Evolutionary conservation across 805 yeast genomes (phyloP).

Genomic region (Saccharomycopsis babjevae): DNA sequence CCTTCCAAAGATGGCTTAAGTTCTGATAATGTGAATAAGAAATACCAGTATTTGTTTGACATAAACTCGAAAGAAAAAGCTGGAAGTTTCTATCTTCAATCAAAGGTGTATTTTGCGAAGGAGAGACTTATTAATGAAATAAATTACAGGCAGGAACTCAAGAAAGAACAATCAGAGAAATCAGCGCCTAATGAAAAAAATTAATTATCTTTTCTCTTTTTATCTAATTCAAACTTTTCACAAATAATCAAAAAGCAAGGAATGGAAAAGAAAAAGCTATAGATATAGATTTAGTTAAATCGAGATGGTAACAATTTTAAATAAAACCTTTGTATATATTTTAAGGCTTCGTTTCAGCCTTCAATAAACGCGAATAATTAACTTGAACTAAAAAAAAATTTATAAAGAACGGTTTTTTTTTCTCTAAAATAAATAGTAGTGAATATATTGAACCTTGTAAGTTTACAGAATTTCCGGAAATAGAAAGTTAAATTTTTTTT

Average conservation of each 20-base stretch:
- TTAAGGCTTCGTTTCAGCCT: not conserved
- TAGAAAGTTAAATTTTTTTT: not conserved
- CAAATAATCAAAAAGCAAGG: not conserved
- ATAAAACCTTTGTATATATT: not conserved
- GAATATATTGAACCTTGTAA: not conserved
- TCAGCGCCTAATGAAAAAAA: conserved; percentile 1
- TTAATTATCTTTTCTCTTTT: not conserved
- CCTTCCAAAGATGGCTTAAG: conserved; percentile 38
- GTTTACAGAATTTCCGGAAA: not conserved
- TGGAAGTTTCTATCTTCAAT: conserved; percentile 89
- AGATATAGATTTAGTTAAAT: not conserved
- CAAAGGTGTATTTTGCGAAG: conserved; percentile 89
- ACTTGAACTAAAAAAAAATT: not conserved
- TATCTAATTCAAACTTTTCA: not conserved
- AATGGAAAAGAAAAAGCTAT: not conserved
- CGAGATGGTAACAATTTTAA: not conserved
- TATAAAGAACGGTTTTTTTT: not conserved
- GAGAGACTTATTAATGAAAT: conserved; percentile 79
- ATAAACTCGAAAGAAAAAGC: conserved; percentile 90
- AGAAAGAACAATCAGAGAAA: conserved; percentile 21
- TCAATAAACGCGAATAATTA: not conserved
- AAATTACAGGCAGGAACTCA: conserved; percentile 40
- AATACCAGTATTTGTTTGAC: conserved; percentile 74
- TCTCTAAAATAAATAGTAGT: not conserved
- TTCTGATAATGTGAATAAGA: conserved; percentile 51